phyloP scores from a whole-genome alignment of 805 yeast species.

The Spathaspora girioi region DNA sequence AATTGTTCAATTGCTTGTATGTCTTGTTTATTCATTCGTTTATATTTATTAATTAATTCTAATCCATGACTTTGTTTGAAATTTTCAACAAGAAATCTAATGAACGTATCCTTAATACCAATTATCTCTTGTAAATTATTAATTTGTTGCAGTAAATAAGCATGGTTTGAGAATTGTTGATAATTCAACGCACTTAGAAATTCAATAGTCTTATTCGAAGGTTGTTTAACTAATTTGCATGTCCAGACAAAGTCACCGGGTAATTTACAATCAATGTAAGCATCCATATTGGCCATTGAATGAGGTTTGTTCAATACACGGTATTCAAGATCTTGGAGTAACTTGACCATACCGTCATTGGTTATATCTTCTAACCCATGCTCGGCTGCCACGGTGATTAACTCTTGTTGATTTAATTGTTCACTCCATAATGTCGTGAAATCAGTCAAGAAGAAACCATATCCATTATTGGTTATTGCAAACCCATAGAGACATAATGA shows the following conservation, averaged over 20 bases:
- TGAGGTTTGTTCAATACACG: not conserved
- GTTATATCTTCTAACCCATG: conserved; percentile 19
- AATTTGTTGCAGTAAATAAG: conserved; percentile 15
- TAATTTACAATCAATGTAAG: not conserved
- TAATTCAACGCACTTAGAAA: conserved; percentile 18
- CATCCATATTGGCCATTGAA: not conserved
- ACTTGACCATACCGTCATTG: not conserved
- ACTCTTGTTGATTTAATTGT: conserved; percentile 10
- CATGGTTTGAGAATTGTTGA: conserved; percentile 20
- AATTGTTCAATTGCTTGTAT: conserved; percentile 8
- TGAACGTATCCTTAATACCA: conserved; percentile 27
- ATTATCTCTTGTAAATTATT: conserved; percentile 17
- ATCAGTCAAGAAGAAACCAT: conserved; percentile 23
- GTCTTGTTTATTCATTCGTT: conserved; percentile 14
- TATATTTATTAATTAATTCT: conserved; percentile 28
- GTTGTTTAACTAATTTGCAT: conserved; percentile 12
- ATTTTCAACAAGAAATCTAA: conserved; percentile 29
- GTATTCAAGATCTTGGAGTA: not conserved
- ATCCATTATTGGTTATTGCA: conserved; percentile 7
- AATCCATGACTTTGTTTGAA: conserved; percentile 31
- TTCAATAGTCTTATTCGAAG: conserved; percentile 1
- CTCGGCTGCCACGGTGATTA: conserved; percentile 15
- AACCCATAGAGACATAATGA: conserved; percentile 14
- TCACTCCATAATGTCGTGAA: conserved; percentile 26
- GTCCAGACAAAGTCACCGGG: conserved; percentile 18